A percentile compares a stretch with the other conserved stretches of the same genome.
These are phyloP conservation scores for Rhexocercosporidium sp. DNA, from an alignment of 2,329 filamentous ascomycete genomes.

Conservation along the genomic window DNA sequence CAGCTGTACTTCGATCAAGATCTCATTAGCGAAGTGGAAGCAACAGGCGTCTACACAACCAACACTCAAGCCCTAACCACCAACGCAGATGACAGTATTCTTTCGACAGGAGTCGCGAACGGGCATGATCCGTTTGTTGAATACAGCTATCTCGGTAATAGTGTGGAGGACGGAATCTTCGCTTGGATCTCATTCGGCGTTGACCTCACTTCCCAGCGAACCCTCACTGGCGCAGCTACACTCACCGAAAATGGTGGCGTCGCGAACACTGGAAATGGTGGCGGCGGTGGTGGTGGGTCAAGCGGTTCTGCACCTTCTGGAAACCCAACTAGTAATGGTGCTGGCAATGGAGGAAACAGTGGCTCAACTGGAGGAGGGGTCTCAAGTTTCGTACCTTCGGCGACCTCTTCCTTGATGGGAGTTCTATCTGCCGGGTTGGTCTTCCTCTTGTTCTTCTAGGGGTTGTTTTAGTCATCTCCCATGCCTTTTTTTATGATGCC, in stretches of 20 bases:
- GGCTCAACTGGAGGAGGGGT: too few relatives aligned
- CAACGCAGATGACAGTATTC: conserved; percentile 55
- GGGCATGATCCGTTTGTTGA: conserved; percentile 57
- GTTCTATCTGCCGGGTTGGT: too few relatives aligned
- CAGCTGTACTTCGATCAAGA: conserved; percentile 69
- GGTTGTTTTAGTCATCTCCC: too few relatives aligned
- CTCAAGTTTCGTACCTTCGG: too few relatives aligned
- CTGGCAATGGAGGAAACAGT: too few relatives aligned
- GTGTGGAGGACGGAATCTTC: conserved; percentile 56
- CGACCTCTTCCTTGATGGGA: too few relatives aligned
- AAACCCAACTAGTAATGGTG: background rate
- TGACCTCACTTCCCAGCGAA: conserved; percentile 41
- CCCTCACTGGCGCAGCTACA: conserved; percentile 12
- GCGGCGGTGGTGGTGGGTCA: background rate
- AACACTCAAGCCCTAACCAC: conserved; percentile 53
- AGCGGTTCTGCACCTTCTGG: background rate
- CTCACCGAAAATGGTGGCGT: conserved; percentile 19
- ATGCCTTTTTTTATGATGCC: too few relatives aligned
- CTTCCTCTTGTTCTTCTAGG: too few relatives aligned
- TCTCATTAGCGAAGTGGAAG: conserved; percentile 59
- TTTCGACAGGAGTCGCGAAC: conserved; percentile 52
- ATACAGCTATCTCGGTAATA: conserved; percentile 61
- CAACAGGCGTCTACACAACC: conserved; percentile 50
- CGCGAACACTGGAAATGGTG: background rate
- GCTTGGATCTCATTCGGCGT: conserved; percentile 62